A percentile compares a stretch with the other conserved stretches of the same genome.
These are phyloP conservation scores for Nowakowskiella sp. DNA, from an alignment of 192 early-diverging fungal genomes.

Conservation along the genomic window DNA sequence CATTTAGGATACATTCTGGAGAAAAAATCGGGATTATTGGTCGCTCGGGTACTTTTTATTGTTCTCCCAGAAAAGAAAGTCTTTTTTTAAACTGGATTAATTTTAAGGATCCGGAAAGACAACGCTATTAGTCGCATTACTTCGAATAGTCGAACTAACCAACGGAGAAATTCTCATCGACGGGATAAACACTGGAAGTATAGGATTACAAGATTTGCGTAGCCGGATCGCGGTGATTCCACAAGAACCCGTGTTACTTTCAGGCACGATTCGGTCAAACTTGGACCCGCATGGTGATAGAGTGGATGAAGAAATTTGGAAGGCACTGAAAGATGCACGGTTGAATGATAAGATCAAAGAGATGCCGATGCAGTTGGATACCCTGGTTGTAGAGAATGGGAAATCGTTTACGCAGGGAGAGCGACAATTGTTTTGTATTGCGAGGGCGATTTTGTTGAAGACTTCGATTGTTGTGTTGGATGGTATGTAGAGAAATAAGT, in stretches of 20 bases:
- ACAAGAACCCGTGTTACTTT: slow-evolving; percentile 59
- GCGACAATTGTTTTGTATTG: slow-evolving; percentile 40
- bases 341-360: slow-evolving; percentile 33
- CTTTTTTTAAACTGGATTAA: too few relatives aligned
- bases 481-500: slow-evolving; percentile 13
- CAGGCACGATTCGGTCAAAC: slow-evolving; percentile 71
- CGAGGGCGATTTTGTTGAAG: slow-evolving; percentile 33
- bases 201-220: slow-evolving; percentile 55
- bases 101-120: slow-evolving; percentile 15
- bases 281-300: slow-evolving; percentile 62
- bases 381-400: slow-evolving; percentile 25
- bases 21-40: slow-evolving; percentile 50
- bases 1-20: slow-evolving; percentile 20
- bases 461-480: slow-evolving; percentile 33
- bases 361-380: slow-evolving; percentile 19
- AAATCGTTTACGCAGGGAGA: slow-evolving; percentile 25
- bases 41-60: slow-evolving; percentile 12
- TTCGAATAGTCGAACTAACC: slow-evolving; percentile 31
- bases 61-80: too few relatives aligned
- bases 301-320: slow-evolving; percentile 55
- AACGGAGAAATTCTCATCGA: slow-evolving; percentile 56
- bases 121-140: slow-evolving; percentile 14
- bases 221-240: slow-evolving; percentile 73
- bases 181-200: slow-evolving; percentile 46
- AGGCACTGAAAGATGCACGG: slow-evolving; percentile 47